Conservation (phyloP, 768 basidiomycete species). For the Grammothele lineata region DNA sequence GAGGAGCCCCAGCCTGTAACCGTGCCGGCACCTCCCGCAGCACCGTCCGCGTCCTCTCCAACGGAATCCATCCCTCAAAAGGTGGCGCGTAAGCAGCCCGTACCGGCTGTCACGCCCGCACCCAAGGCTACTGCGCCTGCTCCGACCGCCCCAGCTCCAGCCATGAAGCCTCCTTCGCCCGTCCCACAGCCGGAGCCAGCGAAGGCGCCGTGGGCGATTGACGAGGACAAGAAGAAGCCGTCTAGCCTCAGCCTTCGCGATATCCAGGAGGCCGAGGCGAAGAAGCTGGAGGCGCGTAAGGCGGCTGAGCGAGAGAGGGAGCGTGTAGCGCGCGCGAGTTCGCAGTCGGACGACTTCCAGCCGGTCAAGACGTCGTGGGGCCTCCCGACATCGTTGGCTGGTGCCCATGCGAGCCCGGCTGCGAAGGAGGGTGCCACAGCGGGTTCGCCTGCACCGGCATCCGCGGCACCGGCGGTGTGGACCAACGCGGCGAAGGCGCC, state of each 20-base stretch:
- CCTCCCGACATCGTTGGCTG: conserved; percentile 78
- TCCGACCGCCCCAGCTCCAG: conserved; percentile 1
- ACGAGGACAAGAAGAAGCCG: conserved; percentile 63
- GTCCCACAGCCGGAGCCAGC: conserved; percentile 8
- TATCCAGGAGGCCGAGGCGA: conserved; percentile 92
- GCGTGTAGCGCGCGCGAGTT: conserved; percentile 42
- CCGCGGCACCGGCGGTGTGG: conserved; percentile 53
- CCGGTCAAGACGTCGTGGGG: conserved; percentile 79
- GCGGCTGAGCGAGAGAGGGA: conserved; percentile 70
- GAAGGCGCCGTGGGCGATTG: conserved; percentile 64
- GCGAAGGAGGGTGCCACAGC: conserved; percentile 41
- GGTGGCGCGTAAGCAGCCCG: conserved; percentile 10
- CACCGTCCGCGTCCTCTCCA: conserved; percentile 10
- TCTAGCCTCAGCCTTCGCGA: conserved; percentile 72
- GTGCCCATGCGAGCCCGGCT: conserved; percentile 37
- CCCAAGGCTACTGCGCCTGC: conserved; percentile 4
- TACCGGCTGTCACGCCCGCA: conserved; percentile 1
- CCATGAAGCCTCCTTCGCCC: conserved; percentile 9
- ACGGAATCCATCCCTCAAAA: conserved; percentile 10
- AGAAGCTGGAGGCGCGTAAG: conserved; percentile 74
- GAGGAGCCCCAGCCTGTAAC: conserved; percentile 5
- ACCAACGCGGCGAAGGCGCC: conserved; percentile 54
- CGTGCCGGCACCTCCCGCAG: conserved; percentile 13
- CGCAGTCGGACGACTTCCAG: conserved; percentile 51
- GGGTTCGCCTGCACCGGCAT: conserved; percentile 17